Evolutionary conservation across 2,329 filamentous ascomycete species (phyloP), one percentile per base, ranked within the genome.

Genomic region (Ilyonectria sp.): DNA sequence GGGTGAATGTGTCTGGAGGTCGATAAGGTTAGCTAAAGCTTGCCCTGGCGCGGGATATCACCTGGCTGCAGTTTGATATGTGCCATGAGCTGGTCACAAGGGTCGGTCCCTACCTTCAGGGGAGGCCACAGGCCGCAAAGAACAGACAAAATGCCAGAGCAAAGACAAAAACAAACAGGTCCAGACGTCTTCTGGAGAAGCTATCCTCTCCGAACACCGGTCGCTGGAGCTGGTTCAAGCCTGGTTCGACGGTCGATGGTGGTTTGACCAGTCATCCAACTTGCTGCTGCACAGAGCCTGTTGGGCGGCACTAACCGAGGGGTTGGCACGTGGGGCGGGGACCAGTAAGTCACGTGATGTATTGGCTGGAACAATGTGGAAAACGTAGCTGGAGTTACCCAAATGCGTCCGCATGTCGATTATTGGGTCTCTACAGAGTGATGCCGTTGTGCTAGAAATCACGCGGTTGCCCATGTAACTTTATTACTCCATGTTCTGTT

Each of bases 231-330:
- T 58, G 46, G 31, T 60, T 44, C 43, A 59, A 55, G 50, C 49
- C 52, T 64, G 43, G 43, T 63, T 64, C 54, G 49, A 63, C 44
- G 56, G 44, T 60, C 56, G 40, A 52, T 62, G 46, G 56, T 59
- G 55, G 60, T 52, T 64, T 62, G 56, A 59, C 60, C 56, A 61
- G 64, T 67, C 57, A 58, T 54, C 46, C 60, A 67, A 49, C 63
- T 50, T 49, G 55, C 35, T 62, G 59, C 69, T 64, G 63, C 69
- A 70, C 64, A 74, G 73, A 76, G 69, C 73, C 67, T 70, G 68
- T 68, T 72, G 71, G 61, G 66, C 66, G 70, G 66, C 72, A 72
- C 75, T 76, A 76, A 71, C 73, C 70, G 75, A 77, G 74, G 75
- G 75, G 75, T 74, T 74, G 64, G 74, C 70, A 74, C 71, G 68